These are phyloP conservation scores for Begonia peltatifolia DNA, from an alignment of 306 rosid genomes.

Conservation along the genomic window DNA sequence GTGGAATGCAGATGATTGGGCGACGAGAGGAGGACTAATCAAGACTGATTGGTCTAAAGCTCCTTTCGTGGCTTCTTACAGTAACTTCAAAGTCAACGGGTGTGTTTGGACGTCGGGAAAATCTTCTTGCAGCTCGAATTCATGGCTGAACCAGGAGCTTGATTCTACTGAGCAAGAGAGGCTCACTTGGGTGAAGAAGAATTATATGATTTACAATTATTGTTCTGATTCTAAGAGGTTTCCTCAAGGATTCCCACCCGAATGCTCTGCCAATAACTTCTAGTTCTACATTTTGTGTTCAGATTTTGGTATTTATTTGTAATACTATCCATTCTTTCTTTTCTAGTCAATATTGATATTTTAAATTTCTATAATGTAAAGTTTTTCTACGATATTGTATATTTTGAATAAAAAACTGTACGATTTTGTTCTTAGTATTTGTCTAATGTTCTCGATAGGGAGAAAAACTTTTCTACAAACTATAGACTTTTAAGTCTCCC, in stretches of 20 bases:
- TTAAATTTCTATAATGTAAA: too few species aligned
- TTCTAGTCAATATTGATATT: too few species aligned
- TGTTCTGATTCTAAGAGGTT: constrained; percentile 44
- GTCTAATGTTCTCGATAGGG: too few species aligned
- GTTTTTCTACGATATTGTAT: too few species aligned
- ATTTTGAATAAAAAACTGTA: too few species aligned
- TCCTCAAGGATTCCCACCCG: constrained; percentile 49
- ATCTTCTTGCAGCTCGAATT: constrained; percentile 27
- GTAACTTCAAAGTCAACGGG: constrained; percentile 28
- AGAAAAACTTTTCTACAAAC: too few species aligned
- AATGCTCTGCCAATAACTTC: constrained; percentile 19
- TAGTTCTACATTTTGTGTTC: too few species aligned
- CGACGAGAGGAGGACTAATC: constrained; percentile 64
- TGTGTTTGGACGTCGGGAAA: constrained; percentile 39
- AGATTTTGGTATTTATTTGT: too few species aligned
- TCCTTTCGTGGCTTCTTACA: constrained; percentile 50
- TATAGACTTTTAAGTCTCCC: too few species aligned
- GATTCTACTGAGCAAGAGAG: constrained; percentile 22
- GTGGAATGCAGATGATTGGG: constrained; percentile 70
- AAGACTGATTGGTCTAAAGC: constrained; percentile 60
- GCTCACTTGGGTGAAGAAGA: constrained; percentile 48
- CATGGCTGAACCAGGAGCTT: constrained; percentile 34
- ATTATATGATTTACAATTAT: constrained; percentile 58
- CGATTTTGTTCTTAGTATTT: too few species aligned
- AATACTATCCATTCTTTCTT: too few species aligned